Evolutionary conservation across 805 yeast genomes (phyloP).

Genomic region (Blastobotrys terrestris): DNA sequence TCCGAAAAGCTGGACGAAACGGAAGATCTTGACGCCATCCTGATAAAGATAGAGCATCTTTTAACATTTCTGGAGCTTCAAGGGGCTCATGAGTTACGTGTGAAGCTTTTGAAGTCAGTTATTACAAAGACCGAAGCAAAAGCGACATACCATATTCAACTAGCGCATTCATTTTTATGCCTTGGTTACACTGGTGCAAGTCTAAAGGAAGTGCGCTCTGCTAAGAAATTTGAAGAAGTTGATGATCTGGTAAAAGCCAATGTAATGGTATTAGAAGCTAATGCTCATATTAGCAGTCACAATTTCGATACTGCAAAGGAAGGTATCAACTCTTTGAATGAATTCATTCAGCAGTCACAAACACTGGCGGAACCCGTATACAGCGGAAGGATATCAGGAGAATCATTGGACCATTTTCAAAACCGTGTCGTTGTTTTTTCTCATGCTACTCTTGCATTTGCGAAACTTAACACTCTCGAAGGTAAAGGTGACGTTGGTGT

Average conservation of each 20-base stretch:
- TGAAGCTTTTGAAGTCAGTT: neutral
- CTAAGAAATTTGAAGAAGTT: neutral
- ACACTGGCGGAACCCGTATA: neutral
- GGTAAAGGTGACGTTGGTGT: constrained; percentile 10
- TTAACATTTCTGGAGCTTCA: constrained; percentile 4
- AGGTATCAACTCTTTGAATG: neutral
- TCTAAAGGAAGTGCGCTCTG: neutral
- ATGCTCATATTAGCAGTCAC: neutral
- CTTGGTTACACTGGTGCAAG: constrained; percentile 11
- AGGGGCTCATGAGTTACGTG: constrained; percentile 8
- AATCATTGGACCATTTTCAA: constrained; percentile 8
- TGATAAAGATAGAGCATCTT: neutral
- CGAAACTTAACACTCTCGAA: neutral
- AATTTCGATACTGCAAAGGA: neutral
- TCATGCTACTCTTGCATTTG: constrained; percentile 1
- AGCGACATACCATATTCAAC: neutral
- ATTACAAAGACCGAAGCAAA: neutral
- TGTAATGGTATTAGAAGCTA: neutral
- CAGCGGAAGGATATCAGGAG: constrained; percentile 5
- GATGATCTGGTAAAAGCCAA: neutral
- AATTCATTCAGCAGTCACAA: neutral
- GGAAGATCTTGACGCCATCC: neutral
- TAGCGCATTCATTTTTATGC: constrained; percentile 2
- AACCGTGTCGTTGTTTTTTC: constrained; percentile 5
- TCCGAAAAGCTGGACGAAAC: neutral